A percentile compares a stretch with the other conserved stretches of the same genome.
phyloP scores from a whole-genome alignment of 305 asterid species.

The Salvia sclarea region DNA sequence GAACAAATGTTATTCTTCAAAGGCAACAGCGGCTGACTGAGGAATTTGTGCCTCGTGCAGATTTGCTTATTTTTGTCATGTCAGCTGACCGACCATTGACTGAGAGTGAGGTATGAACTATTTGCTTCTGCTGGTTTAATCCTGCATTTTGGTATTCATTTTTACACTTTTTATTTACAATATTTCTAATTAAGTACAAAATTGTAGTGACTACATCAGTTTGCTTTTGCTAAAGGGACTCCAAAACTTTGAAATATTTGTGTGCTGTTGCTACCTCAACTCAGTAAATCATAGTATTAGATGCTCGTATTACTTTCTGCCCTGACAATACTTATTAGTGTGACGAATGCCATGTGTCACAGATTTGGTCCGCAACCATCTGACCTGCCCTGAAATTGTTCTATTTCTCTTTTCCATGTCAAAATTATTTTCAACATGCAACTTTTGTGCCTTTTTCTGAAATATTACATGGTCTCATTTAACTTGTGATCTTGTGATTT shows the following conservation, averaged over 20 bases:
- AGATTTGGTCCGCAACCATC: neutral
- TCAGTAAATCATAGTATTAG: neutral
- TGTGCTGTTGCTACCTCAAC: slow-evolving; percentile 16
- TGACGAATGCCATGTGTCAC: slow-evolving; percentile 8
- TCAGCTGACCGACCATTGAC: slow-evolving; percentile 98
- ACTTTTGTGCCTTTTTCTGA: slow-evolving; percentile 17
- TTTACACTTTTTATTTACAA: neutral
- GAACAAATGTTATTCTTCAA: slow-evolving; percentile 99
- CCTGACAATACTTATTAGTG: neutral
- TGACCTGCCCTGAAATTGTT: neutral
- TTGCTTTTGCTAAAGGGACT: slow-evolving; percentile 16
- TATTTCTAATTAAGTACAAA: slow-evolving; percentile 9
- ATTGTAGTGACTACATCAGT: slow-evolving; percentile 1
- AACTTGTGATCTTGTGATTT: neutral
- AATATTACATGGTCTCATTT: neutral
- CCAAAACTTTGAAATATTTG: slow-evolving; percentile 3
- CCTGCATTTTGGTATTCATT: slow-evolving; percentile 12
- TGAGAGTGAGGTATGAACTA: slow-evolving; percentile 89
- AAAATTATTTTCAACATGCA: neutral
- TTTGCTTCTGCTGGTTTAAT: slow-evolving; percentile 23
- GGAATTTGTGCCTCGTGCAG: slow-evolving; percentile 98
- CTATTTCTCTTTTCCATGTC: slow-evolving; percentile 7
- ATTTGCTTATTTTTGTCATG: slow-evolving; percentile 87
- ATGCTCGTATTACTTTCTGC: slow-evolving; percentile 10
- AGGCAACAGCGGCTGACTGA: slow-evolving; percentile 97